Evolutionary conservation across 2,329 filamentous ascomycete genomes (phyloP), one percentile per base, ranked within the genome.

Genomic region (Epichloe scottii): DNA sequence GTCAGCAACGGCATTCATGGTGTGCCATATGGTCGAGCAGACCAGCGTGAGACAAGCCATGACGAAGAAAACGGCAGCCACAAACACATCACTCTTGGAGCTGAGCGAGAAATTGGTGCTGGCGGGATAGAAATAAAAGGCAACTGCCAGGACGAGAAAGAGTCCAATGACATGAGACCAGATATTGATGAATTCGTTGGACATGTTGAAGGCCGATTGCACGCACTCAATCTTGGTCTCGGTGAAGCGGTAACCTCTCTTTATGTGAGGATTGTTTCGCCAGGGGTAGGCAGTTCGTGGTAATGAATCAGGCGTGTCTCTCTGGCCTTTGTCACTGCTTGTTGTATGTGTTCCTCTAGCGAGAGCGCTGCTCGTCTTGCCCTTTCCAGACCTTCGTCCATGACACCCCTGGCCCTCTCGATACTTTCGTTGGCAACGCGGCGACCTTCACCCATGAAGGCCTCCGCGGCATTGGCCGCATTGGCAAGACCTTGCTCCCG

Each of bases 21-120:
- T 96, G 71, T 98, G 93, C 93, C 93, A 98, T 63, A 97, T 82
- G 56, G 85, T 91, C 55, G 87, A 94, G 81, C 93, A 98, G 63
- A 91, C 82, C 51, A 98, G 79, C 62, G 91, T 97, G 68, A 97
- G 89, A 74, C 84, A 89, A 44, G 93, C 93, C 46, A 91, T 93
- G 63, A 95, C 87, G 73, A 98, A 96, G 76, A 98, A 98, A 57
- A 94, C 78, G 21, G 87, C 89, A 0, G 91, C 90, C 55, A 98
- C 89, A 62, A 93, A 79, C 53, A 97, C 81, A 64, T 98, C 93
- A 46, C 86, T 81, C 50, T 89, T 94, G 53, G 87, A 89, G 67
- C 88, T 94, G 55, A 88, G 74, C 45, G 80, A 82, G 71, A 97
- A 98, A 66, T 94, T 91, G 61, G 82, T 76, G 57, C 87, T 90